Conservation (phyloP, 1,284 basidiomycete species). For the Quambalaria eucalypti region DNA sequence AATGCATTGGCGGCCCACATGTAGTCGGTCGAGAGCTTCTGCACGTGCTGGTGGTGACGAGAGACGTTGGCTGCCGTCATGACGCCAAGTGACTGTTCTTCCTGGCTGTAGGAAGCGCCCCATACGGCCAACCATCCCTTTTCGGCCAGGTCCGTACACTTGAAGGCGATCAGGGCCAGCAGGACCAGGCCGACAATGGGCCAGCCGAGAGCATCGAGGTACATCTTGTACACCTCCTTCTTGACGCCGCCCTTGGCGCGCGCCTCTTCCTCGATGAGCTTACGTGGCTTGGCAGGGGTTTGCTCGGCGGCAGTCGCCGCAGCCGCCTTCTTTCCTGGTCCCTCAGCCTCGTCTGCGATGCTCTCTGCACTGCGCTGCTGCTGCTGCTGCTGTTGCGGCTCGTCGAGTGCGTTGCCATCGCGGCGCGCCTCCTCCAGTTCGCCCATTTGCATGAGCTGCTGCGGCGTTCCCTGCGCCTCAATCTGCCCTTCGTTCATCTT, state of each 20-base stretch:
- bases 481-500: slow-evolving; percentile 24
- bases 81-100: slow-evolving; percentile 11
- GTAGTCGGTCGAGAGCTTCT: background rate
- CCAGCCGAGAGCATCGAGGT: slow-evolving; percentile 14
- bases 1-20: background rate
- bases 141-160: slow-evolving; percentile 13
- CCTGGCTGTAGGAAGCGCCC: slow-evolving; percentile 10
- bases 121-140: background rate
- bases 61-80: background rate
- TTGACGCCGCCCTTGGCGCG: slow-evolving; percentile 11
- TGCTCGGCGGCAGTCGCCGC: background rate
- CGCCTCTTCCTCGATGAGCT: slow-evolving; percentile 11
- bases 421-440: slow-evolving; percentile 9
- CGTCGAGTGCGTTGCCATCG: background rate
- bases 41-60: background rate
- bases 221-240: slow-evolving; percentile 12
- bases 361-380: slow-evolving; percentile 24
- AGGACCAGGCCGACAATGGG: slow-evolving; percentile 7
- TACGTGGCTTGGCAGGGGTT: slow-evolving; percentile 3
- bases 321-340: background rate
- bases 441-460: slow-evolving; percentile 45
- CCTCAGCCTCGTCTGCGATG: background rate
- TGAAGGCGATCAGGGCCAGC: slow-evolving; percentile 3
- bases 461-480: background rate
- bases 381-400: slow-evolving; percentile 47